Base-by-base conservation (phyloP, 1,284 basidiomycete genomes). In the Ganoderma resinaceum region DNA sequence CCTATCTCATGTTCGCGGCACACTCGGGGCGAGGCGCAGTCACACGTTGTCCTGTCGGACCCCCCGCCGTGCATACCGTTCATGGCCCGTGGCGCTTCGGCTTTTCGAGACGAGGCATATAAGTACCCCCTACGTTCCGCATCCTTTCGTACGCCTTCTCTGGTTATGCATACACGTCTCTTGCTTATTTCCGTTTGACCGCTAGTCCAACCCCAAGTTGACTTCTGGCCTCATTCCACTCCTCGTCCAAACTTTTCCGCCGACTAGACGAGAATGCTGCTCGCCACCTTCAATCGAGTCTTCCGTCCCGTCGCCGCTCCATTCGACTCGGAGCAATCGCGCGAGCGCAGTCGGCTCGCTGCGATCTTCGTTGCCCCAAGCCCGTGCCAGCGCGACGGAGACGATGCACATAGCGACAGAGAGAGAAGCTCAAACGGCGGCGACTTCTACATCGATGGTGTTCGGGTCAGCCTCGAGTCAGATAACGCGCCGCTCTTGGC, bases 401-500 rank as follows among this genome's bases (percentile, higher is more conserved):
- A 68, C 31, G 62, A 31, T 12, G 37, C 23, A 26, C 29, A 31
- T 37, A 33, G 49, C 2, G 14, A 61, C 43, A 18, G 11, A n/a
- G 31, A 26, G 2, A 16, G 46, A 46, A 31, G 52, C 8, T 9
- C 33, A 7, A 55, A 57, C 62, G 38, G 23, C 1, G n/a, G 37
- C 20, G 49, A 53, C 23, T 35, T 42, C 35, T 8, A 16, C 20
- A 18, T 62, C 46, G 46, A 52, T 23, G 31, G 33, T 53, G 53
- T 65, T 43, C 65, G 67, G 8, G 29, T 63, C 38, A 55, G 62
- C 14, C 42, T 69, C 58, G 73, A 61, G 40, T 42, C 70, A 65
- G 58, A 37, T 23, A 62, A 66, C 63, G 65, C 68, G 11, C 63
- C 70, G 5, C 66, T 68, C 43, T 66, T 77, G 20, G 61, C 70